Percentiles rank a stretch among this genome's conserved stretches.
phyloP scores from a whole-genome alignment of 2,329 filamentous ascomycete species.

The Penicillium paneum region DNA sequence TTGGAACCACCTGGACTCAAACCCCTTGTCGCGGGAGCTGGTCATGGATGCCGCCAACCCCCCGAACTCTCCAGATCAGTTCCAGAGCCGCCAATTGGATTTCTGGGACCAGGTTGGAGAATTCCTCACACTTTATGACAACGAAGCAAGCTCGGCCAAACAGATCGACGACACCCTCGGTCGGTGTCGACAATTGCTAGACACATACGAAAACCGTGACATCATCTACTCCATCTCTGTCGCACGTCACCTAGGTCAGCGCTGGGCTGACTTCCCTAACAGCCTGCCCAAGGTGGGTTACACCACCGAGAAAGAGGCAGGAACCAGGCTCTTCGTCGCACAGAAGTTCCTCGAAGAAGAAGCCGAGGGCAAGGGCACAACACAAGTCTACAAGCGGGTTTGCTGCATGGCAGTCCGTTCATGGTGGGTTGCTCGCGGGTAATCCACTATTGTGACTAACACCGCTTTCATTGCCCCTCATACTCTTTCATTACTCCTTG shows the following conservation, averaged over 20 bases:
- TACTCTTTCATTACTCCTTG: slow-evolving; percentile 6
- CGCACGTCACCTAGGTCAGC: slow-evolving; percentile 68
- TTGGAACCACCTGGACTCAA: slow-evolving; percentile 61
- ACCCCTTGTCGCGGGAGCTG: slow-evolving; percentile 46
- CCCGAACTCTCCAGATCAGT: slow-evolving; percentile 47
- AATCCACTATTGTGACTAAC: background rate
- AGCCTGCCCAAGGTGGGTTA: slow-evolving; percentile 55
- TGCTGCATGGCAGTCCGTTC: slow-evolving; percentile 64
- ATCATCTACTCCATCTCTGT: slow-evolving; percentile 86
- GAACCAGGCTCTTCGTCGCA: slow-evolving; percentile 65
- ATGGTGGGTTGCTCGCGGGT: slow-evolving; percentile 47
- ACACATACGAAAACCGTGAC: slow-evolving; percentile 81
- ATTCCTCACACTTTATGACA: slow-evolving; percentile 65
- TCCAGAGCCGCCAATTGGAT: slow-evolving; percentile 62
- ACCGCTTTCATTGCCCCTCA: background rate
- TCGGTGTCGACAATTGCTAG: slow-evolving; percentile 67
- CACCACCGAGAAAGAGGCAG: slow-evolving; percentile 64
- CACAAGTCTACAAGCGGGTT: slow-evolving; percentile 68
- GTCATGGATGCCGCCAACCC: slow-evolving; percentile 38
- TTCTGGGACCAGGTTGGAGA: slow-evolving; percentile 81
- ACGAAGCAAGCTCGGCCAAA: slow-evolving; percentile 51
- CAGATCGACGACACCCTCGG: slow-evolving; percentile 64
- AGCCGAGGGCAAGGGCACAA: slow-evolving; percentile 65
- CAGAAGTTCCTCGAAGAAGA: slow-evolving; percentile 68
- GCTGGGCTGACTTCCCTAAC: slow-evolving; percentile 59